Evolutionary conservation across 2,329 filamentous ascomycete genomes (phyloP), one percentile per base, ranked within the genome.

Genomic region (Cytospora chrysosperma): DNA sequence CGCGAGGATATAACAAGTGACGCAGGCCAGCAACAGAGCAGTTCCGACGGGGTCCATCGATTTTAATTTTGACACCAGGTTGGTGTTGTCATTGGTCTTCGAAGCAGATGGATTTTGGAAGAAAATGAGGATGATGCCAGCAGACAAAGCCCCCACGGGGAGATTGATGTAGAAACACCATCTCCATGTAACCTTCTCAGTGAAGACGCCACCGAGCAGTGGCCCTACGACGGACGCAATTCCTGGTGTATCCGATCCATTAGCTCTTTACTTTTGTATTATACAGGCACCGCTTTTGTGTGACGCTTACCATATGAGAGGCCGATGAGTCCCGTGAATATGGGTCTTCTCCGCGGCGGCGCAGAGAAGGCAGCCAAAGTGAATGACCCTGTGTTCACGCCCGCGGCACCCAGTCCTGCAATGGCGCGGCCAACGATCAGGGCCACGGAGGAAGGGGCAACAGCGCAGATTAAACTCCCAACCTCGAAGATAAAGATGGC

Each of bases 41-140:
- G 73, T 71, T 15, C 79, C 79, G 1, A 75, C 59, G 19, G 76
- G 69, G 67, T 82, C 80, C 70, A 81, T 75, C 63, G 80, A 76
- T 32, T 75, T 64, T 21, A 79, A 56, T 69, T 79, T 79, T 68
- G 79, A 74, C 24, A 69, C 71, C 12, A 76, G 61, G 0, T 72
- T 37, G 0, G 72, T 70, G 54, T 68, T 12, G 17, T 56, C 69
- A 15, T 10, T 34, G 2, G 75, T 75, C 26, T 71, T 72, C 47
- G 72, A 73, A 61, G 69, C 71, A 50, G 58, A 66, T 28, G 75
- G 77, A 4, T 74, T 73, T 9, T 63, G 67, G 71, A 79, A 78
- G 65, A 78, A 75, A 59, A 74, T 26, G 21, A 71, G 40, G 49
- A 74, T 68, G 40, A 68, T 68, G 15, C 67, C 10, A 24, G 52